Evolutionary conservation across 345 rosid species (phyloP), one percentile per base, ranked within the genome.

Genomic region (Gossypium rotundifolium): DNA sequence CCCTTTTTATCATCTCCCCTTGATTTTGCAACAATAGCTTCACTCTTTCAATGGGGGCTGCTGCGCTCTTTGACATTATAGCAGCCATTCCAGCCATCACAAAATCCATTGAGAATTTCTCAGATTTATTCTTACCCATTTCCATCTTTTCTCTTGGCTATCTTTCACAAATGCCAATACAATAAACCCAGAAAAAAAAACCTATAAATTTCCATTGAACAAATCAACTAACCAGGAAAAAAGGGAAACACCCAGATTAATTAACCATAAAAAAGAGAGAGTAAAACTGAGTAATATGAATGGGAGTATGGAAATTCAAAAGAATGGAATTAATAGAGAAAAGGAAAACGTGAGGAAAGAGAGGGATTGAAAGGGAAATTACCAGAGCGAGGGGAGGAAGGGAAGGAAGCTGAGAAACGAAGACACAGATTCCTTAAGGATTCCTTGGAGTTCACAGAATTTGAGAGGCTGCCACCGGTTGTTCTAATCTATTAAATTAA

Each of bases 11-110:
- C 96, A 95, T 84, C 83, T 91, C 99, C 46, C 93, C 98, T 81
- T 93, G 98, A 79, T 90, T 95, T 87, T 93, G 99, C 61, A 95
- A 79, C 83, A 93, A 77, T 77, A 95, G 96, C 87, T 93, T 95
- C 40, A 91, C 98, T 77, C 99, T 88, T 77, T 95, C 98, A 79
- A 95, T 86, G 63, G 99, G 97, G 11, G 99, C 97, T 17, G 86
- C 98, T 27, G 91, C 89, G 65, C 84, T 88, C 86, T 90, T 93
- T 8, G 98, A 83, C 57, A 84, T 80, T 71, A 91, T 73, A 25
- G 99, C 96, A 42, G 92, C 96, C 49, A 79, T 83, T 48, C 96
- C 98, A 58, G 88, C 97, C 96, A 89, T 91, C 59, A 86, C 53
- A 74, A 95, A 90, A 81, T 95, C 94, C 70, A 82, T 76, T 40